Base-by-base conservation (phyloP, 805 yeast species). In the Saccharomycopsis amapae region DNA sequence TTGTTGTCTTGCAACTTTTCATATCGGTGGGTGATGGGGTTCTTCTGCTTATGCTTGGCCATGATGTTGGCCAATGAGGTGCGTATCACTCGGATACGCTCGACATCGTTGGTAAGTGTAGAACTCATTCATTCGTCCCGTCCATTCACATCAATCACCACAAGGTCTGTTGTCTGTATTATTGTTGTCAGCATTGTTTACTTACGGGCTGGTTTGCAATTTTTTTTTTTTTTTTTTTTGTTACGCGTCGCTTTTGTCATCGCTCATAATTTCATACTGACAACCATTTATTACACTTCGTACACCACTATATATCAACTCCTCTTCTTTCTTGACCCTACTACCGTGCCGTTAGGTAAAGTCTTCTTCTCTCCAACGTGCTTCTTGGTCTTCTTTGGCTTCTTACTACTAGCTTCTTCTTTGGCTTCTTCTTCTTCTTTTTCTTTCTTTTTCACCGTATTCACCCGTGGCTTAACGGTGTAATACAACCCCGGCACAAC, bases 271-370 rank as follows among this genome's bases (percentile, higher is more conserved):
- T 9, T 26, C 12, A 12, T 9, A 9, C 7, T 12, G 30, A 26
- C 12, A 26, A 9, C 7, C 30, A 26, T 26, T 35, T 35, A 6
- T 20, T 10, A 37, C n/a, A n/a, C n/a, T n/a, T n/a, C n/a, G n/a
- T n/a, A n/a, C n/a, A n/a, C 3, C 23, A 30, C 2, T 13, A 5
- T 20, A 2, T 26, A 17, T 42, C 33, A 44, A 18, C 25, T 44
- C 10, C 42, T 49, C 32, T 43, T 50, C 47, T 50, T 50, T 46
- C 53, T 46, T 10, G 46, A 13, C 43, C 64, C 62, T 3, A 76
- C 67, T 9, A 75, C 75, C 56, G 78, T 78, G 1, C 85, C 85
- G 55, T 79, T 79, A 7, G 82, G 81, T 49, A 79, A 63, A 41
- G 68, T 75, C 38, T 65, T 59, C 52, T 68, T 73, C 46, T 69